phyloP scores from a whole-genome alignment of 805 yeast species.

The Cyberlindnera xylosilytica region DNA sequence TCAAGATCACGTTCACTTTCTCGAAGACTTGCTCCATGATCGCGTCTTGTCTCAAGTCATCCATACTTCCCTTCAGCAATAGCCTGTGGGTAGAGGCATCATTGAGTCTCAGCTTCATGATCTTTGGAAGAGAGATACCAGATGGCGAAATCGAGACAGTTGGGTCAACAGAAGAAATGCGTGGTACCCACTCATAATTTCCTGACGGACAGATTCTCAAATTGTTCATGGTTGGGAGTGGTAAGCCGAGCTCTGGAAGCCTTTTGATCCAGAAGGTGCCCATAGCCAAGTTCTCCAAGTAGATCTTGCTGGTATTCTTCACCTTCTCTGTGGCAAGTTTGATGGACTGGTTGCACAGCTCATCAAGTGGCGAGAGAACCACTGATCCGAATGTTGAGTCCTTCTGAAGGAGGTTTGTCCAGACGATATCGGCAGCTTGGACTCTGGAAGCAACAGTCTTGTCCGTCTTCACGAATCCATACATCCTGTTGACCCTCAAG shows the following conservation, averaged over 20 bases:
- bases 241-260: conserved; percentile 46
- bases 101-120: conserved; percentile 50
- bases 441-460: conserved; percentile 42
- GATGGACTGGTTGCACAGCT: conserved; percentile 49
- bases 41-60: conserved; percentile 92
- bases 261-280: conserved; percentile 58
- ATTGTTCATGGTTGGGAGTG: conserved; percentile 63
- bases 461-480: conserved; percentile 33
- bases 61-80: conserved; percentile 80
- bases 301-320: conserved; percentile 23
- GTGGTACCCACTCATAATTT: conserved; percentile 45
- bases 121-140: conserved; percentile 88
- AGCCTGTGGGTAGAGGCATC: conserved; percentile 59
- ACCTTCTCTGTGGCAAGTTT: conserved; percentile 47
- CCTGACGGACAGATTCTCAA: conserved; percentile 40
- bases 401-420: conserved; percentile 35
- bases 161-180: conserved; percentile 43
- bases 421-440: conserved; percentile 48
- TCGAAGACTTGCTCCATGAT: conserved; percentile 97
- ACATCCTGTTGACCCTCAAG: conserved; percentile 42
- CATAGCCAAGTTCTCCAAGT: conserved; percentile 32
- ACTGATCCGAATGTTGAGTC: conserved; percentile 26
- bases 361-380: conserved; percentile 43
- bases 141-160: conserved; percentile 63
- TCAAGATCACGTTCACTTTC: conserved; percentile 70